Conservation (phyloP, 768 basidiomycete species). For the Russula abietina region DNA sequence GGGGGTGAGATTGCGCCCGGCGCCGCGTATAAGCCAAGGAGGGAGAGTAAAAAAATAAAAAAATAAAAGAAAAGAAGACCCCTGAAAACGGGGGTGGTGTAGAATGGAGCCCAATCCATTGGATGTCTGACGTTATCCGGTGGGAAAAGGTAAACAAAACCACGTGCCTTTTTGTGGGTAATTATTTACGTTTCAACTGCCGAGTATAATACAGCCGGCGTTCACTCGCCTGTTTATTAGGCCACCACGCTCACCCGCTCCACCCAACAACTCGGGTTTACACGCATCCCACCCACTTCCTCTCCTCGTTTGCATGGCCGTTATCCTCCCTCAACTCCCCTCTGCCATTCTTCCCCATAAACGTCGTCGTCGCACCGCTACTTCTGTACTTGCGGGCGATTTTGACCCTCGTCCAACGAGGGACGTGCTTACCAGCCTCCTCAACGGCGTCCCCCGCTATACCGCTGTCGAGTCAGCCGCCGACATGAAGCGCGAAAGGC, state of each 20-base stretch:
- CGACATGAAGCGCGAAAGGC: conserved; percentile 48
- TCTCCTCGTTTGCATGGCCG: conserved; percentile 19
- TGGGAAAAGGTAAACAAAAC: conserved; percentile 21
- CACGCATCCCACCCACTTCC: neutral
- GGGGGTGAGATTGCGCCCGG: neutral
- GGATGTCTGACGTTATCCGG: neutral
- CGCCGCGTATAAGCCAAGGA: conserved; percentile 9
- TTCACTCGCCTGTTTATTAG: conserved; percentile 23
- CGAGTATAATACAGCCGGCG: conserved; percentile 25
- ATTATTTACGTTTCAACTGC: conserved; percentile 21
- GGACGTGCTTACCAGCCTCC: conserved; percentile 72
- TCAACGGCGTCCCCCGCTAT: conserved; percentile 70
- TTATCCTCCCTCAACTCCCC: conserved; percentile 33
- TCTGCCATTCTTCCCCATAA: conserved; percentile 29
- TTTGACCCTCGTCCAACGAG: conserved; percentile 63
- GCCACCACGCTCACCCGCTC: conserved; percentile 25
- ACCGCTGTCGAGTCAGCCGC: conserved; percentile 57
- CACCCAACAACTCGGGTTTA: conserved; percentile 19
- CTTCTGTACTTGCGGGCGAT: conserved; percentile 65
- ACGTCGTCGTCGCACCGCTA: conserved; percentile 55
- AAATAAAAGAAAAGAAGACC: neutral
- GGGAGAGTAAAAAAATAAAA: neutral
- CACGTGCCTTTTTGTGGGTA: conserved; percentile 20
- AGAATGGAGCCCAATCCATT: conserved; percentile 16
- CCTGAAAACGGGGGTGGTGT: neutral